phyloP scores from a whole-genome alignment of 305 asterid genomes.

The Fraxinus ornus region DNA sequence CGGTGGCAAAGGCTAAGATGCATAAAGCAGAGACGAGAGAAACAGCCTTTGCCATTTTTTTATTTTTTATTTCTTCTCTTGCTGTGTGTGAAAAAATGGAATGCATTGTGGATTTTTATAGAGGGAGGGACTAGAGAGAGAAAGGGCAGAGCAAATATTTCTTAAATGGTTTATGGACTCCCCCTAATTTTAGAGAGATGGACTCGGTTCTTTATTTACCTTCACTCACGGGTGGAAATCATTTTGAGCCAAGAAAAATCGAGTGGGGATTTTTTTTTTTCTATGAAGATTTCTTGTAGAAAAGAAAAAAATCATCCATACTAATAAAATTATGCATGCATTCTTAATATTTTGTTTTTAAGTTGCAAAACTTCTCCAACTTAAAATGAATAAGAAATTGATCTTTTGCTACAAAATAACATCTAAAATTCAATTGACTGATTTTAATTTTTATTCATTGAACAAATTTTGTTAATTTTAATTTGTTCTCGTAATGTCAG shows the following conservation, averaged over 20 bases:
- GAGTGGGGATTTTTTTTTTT: neutral
- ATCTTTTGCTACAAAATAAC: neutral
- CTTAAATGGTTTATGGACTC: neutral
- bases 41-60: constrained; percentile 43
- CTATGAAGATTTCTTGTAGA: neutral
- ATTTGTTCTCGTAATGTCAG: neutral
- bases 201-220: neutral
- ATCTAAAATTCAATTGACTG: neutral
- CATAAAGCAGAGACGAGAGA: constrained; percentile 31
- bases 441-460: neutral
- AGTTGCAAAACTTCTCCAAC: neutral
- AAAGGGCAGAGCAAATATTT: constrained; percentile 24
- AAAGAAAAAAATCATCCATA: neutral
- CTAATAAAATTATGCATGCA: neutral
- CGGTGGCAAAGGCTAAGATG: constrained; percentile 43
- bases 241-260: neutral
- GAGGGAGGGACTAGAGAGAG: neutral
- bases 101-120: constrained; percentile 17
- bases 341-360: neutral
- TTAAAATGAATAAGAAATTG: neutral
- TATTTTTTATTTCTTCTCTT: constrained; percentile 8
- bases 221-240: neutral
- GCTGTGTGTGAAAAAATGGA: constrained; percentile 5
- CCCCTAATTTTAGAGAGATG: neutral
- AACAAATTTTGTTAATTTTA: neutral